phyloP scores from a whole-genome alignment of 2,329 filamentous ascomycete species.

The Penicillium verrucosum region DNA sequence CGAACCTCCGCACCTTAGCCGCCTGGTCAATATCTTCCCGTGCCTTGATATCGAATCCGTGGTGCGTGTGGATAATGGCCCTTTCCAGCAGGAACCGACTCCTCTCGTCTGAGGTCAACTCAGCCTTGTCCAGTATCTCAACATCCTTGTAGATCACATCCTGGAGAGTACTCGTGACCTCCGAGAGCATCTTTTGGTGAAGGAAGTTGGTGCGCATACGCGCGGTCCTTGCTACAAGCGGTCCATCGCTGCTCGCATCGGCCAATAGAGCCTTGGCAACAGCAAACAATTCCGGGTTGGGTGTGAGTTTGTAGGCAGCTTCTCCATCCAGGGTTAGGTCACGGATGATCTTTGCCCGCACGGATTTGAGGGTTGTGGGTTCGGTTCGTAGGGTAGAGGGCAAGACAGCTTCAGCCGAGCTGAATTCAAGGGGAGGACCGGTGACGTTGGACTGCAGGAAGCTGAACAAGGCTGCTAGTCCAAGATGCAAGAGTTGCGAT shows the following conservation, averaged over 20 bases:
- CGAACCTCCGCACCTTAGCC: constrained; percentile 64
- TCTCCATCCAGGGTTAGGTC: constrained; percentile 78
- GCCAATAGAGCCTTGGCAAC: constrained; percentile 64
- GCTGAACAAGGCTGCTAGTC: constrained; percentile 67
- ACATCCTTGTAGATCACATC: constrained; percentile 59
- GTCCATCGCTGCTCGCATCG: constrained; percentile 42
- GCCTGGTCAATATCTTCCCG: constrained; percentile 68
- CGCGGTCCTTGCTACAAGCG: constrained; percentile 55
- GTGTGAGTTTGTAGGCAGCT: constrained; percentile 78
- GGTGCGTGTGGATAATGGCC: constrained; percentile 76
- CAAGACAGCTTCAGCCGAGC: constrained; percentile 50
- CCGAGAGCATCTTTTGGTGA: constrained; percentile 65
- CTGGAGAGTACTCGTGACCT: constrained; percentile 60
- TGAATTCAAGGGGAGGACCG: constrained; percentile 70
- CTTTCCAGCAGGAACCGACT: constrained; percentile 76
- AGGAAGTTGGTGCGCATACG: constrained; percentile 70
- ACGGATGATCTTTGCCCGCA: constrained; percentile 61
- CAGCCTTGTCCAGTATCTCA: constrained; percentile 46
- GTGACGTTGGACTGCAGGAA: constrained; percentile 88
- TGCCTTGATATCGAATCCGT: constrained; percentile 76
- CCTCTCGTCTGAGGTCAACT: constrained; percentile 48
- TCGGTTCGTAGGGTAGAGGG: constrained; percentile 38
- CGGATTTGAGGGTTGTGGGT: constrained; percentile 43
- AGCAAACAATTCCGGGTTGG: constrained; percentile 77
- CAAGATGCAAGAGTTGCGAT: constrained; percentile 53